Evolutionary conservation across 164 flowering plant species (phyloP), one percentile per base, ranked within the genome.

Genomic region (Vitis amurensis): DNA sequence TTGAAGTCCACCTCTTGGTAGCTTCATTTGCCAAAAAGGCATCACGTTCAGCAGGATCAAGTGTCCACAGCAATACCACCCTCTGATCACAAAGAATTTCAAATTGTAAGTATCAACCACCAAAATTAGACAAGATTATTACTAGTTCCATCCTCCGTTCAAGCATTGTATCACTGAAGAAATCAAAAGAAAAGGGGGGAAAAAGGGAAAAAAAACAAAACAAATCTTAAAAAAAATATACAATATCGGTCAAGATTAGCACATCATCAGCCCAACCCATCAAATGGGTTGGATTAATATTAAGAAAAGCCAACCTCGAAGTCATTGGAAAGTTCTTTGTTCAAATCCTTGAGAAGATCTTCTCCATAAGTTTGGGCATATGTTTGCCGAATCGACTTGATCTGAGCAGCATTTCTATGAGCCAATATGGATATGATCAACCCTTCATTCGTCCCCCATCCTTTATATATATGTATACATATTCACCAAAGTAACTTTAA

Each of bases 391-490:
- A 92, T 91, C 30, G 68, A 15, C 61, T 77, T 81, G 59, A 91
- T 83, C 64, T 92, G 96, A 47, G 68, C 76, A n/a, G 93, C 87
- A 76, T 82, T 86, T 68, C 96, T 79, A 70, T 88, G 98, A 67
- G 85, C 91, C 83, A 92, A 76, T 52, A 92, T 84, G 53, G 85
- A 77, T 48, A 91, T 84, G 71, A 91, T 85, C 78, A 80, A 61
- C 14, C 65, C 78, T 84, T 92, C 98, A 63, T 91, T 80, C n/a
- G 94, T 92, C 69, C 96, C 96, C 91, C 92, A 91, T 70, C 96
- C 96, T 92, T 81, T 72, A 80, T 55, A 19, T 1, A 64, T 14
- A 52, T 50, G 44, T 31, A 31, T 31, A 37, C 31, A 60, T 6
- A 72, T 67, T 61, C 17, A 72, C 10, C 65, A 63, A 17, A 57